These are phyloP conservation scores for Pseudohyphozyma bogoriensis DNA, from an alignment of 768 basidiomycete species.

Conservation along the genomic window DNA sequence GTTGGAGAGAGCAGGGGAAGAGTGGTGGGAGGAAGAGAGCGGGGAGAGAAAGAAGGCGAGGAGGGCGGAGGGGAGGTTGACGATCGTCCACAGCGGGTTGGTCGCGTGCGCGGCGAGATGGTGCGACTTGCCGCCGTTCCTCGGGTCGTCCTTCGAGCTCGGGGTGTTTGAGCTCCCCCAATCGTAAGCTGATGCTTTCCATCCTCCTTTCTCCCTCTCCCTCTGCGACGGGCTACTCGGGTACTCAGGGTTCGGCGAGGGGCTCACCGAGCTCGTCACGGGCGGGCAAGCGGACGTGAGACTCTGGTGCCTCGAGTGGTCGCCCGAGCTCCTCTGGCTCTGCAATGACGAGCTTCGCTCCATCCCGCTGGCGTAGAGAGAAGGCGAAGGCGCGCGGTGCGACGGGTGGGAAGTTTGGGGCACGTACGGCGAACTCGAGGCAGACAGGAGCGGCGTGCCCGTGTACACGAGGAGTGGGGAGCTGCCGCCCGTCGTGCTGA, in stretches of 20 bases:
- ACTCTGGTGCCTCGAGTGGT: conserved; percentile 20
- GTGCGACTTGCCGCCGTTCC: background rate
- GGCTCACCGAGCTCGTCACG: conserved; percentile 10
- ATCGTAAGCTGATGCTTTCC: conserved; percentile 22
- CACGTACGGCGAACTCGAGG: background rate
- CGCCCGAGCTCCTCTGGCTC: conserved; percentile 3
- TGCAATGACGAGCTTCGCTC: conserved; percentile 3
- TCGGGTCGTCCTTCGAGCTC: background rate
- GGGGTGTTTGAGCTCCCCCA: background rate
- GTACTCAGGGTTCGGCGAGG: conserved; percentile 12
- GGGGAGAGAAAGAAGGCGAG: conserved; percentile 17
- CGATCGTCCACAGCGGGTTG: background rate
- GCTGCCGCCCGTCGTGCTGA: conserved; percentile 1
- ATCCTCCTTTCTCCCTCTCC: background rate
- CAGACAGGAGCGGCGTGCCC: conserved; percentile 5
- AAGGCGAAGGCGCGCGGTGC: background rate
- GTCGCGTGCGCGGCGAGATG: background rate
- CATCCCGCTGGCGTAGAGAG: conserved; percentile 9
- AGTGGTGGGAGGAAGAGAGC: background rate
- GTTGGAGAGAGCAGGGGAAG: background rate
- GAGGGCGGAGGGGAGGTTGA: conserved; percentile 1
- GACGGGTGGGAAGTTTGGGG: background rate
- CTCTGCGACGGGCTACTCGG: background rate
- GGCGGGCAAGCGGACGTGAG: conserved; percentile 29
- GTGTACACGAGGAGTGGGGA: conserved; percentile 23